phyloP scores from a whole-genome alignment of 768 basidiomycete genomes.

The Lentinula sp. region DNA sequence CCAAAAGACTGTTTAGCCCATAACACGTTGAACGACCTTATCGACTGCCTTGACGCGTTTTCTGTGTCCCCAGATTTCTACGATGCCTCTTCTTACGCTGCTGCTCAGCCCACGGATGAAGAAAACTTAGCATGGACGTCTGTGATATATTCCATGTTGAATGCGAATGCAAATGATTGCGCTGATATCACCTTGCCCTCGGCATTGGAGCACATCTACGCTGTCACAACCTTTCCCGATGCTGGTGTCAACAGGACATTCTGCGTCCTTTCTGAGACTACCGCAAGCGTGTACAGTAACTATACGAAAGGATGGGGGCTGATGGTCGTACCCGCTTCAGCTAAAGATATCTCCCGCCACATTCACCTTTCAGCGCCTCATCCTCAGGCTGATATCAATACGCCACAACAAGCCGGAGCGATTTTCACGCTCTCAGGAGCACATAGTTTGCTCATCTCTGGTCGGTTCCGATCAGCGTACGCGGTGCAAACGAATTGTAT shows the following conservation, averaged over 20 bases:
- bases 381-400: constrained; percentile 5
- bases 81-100: constrained; percentile 1
- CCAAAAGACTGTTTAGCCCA: neutral
- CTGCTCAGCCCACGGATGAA: constrained; percentile 3
- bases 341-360: neutral
- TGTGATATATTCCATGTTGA: constrained; percentile 1
- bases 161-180: neutral
- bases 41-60: constrained; percentile 3
- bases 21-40: neutral
- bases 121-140: neutral
- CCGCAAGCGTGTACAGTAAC: neutral
- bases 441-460: constrained; percentile 6
- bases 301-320: constrained; percentile 5
- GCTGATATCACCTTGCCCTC: neutral
- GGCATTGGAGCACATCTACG: neutral
- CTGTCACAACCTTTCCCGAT: neutral
- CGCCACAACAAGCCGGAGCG: constrained; percentile 7
- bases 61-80: neutral
- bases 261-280: constrained; percentile 5
- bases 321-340: constrained; percentile 1
- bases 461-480: constrained; percentile 1
- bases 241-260: neutral
- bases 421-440: neutral
- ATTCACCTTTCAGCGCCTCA: constrained; percentile 8
- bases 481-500: constrained; percentile 18